Evolutionary conservation across 2,329 filamentous ascomycete genomes (phyloP), one percentile per base, ranked within the genome.

Genomic region (Passalora sequoiae): DNA sequence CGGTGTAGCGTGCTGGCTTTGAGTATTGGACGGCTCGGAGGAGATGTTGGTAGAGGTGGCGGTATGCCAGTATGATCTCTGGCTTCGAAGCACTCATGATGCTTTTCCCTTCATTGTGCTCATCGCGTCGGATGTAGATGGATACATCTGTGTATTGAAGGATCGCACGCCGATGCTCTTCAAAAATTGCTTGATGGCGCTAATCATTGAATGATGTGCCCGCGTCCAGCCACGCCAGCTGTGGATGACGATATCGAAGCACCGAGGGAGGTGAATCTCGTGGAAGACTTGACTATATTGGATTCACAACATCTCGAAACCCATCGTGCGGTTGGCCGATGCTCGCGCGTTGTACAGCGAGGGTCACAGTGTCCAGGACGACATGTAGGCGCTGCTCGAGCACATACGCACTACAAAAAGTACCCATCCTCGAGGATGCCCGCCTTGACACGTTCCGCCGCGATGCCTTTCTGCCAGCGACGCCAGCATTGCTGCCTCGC

Each of bases 11-110:
- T 21, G 80, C 76, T 12, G 85, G 86, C 49, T 76, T 75, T 10
- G 84, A 77, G 68, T 80, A 86, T 51, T 84, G 80, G 16, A 91
- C 78, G 3, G 84, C 86, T 21, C 73, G 77, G n/a, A 89, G 72
- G 13, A 77, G 69, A 5, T 73, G 73, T 40, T 82, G 79, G 60
- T 84, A 83, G 24, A 92, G 71, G 45, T 77, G 71, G 48, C 86
- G 77, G 66, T 91, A 92, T 35, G 57, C 53, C 12, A 46, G 50
- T 16, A 56, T 21, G 8, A 60, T 38, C 35, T 55, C 46, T 5
- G 20, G 16, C 15, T 42, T 43, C 21, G 46, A 29, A 13, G 33
- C 35, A 28, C 33, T 44, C 47, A 55, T 55, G 16, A n/a, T n/a
- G n/a, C n/a, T n/a, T n/a, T 39, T 19, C 17, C 16, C 19, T 12